These are phyloP conservation scores for Diversispora epigaea DNA, from an alignment of 192 early-diverging fungal species.

Conservation along the genomic window DNA sequence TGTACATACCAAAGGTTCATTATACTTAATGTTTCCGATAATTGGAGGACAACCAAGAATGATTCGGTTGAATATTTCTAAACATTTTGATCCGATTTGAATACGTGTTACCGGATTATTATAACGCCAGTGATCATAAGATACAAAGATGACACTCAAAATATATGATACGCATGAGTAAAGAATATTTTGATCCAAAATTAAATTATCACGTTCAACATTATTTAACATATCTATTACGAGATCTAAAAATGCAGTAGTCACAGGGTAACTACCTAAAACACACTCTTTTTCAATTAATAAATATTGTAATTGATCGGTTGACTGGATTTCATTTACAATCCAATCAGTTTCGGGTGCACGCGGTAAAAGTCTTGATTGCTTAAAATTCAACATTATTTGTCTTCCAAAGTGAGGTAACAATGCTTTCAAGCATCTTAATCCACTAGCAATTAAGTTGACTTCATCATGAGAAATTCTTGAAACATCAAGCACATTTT, in stretches of 20 bases:
- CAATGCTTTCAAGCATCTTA: background rate
- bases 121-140: slow-evolving; percentile 47
- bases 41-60: slow-evolving; percentile 35
- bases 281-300: slow-evolving; percentile 32
- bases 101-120: slow-evolving; percentile 39
- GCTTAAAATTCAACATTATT: background rate
- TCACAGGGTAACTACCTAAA: slow-evolving; percentile 37
- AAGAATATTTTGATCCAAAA: slow-evolving; percentile 33
- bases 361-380: slow-evolving; percentile 9
- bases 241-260: slow-evolving; percentile 41
- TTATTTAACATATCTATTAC: slow-evolving; percentile 25
- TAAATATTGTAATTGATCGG: slow-evolving; percentile 6
- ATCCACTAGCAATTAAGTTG: background rate
- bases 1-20: slow-evolving; percentile 21
- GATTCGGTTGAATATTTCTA: slow-evolving; percentile 39
- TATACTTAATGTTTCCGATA: slow-evolving; percentile 5
- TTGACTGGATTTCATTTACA: background rate
- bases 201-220: background rate
- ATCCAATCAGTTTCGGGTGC: background rate
- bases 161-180: slow-evolving; percentile 42
- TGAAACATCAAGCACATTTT: background rate
- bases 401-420: background rate
- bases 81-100: slow-evolving; percentile 37
- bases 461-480: background rate
- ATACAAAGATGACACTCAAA: slow-evolving; percentile 39